phyloP scores from a whole-genome alignment of 2,329 filamentous ascomycete genomes.

The Nannizzia gypsea region DNA sequence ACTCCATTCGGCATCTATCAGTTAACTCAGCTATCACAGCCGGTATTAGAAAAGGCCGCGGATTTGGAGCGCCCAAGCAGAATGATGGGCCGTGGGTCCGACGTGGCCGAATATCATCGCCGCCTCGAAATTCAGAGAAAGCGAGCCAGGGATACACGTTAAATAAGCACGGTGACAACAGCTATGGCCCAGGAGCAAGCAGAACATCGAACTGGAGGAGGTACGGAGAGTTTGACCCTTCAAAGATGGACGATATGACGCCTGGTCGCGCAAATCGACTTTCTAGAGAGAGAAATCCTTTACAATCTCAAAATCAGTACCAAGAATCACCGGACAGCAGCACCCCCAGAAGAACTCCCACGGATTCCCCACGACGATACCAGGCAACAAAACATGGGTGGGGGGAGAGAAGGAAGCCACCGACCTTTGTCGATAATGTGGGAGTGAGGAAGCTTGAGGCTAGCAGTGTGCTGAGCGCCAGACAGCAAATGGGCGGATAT shows the following conservation, averaged over 20 bases:
- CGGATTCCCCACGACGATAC: no score
- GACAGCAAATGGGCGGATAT: neutral
- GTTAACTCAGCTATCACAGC: conserved; percentile 58
- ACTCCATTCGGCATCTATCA: conserved; percentile 38
- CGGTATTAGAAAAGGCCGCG: conserved; percentile 43
- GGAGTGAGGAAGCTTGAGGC: neutral
- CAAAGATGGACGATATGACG: neutral
- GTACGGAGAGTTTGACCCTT: neutral
- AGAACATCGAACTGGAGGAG: neutral
- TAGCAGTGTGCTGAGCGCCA: neutral
- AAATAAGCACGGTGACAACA: neutral
- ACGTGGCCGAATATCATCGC: neutral
- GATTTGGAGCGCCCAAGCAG: neutral
- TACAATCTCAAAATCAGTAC: neutral
- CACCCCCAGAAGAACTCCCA: no score
- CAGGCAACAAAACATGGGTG: neutral
- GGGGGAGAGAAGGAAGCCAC: neutral
- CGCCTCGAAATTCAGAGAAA: neutral
- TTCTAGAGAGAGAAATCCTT: neutral
- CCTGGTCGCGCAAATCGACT: neutral
- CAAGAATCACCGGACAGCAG: neutral
- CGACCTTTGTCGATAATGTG: neutral
- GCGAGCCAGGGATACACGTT: neutral
- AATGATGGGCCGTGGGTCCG: neutral
- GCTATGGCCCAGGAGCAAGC: neutral